Evolutionary conservation across 169 alveolate species (phyloP).

Genomic region (Babesia microti): DNA sequence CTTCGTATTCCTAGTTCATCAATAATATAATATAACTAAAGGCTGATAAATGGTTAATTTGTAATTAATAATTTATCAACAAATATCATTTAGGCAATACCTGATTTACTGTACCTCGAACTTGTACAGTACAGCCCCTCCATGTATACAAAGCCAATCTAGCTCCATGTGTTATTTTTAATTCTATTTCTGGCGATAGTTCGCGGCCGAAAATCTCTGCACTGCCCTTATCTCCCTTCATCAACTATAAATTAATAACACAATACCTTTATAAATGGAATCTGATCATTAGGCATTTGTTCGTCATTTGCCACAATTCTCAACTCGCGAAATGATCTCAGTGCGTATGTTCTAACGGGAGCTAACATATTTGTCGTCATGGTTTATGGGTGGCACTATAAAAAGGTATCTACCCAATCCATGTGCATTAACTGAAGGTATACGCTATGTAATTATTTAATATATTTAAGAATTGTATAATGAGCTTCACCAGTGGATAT

Average conservation of each 20-base stretch:
- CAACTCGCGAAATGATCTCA: constrained; percentile 35
- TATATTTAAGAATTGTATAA: too few species aligned
- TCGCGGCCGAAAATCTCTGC: constrained; percentile 78
- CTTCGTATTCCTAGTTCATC: constrained; percentile 73
- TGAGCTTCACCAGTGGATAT: constrained; percentile 45
- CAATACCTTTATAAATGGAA: too few species aligned
- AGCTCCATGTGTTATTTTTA: constrained; percentile 55
- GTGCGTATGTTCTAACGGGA: constrained; percentile 24
- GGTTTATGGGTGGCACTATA: too few species aligned
- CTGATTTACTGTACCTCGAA: constrained; percentile 69
- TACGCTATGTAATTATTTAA: too few species aligned
- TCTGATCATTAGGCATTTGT: too few species aligned
- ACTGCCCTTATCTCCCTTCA: constrained; percentile 34
- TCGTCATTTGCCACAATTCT: constrained; percentile 20
- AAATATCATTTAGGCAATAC: constrained; percentile 7
- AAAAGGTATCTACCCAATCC: too few species aligned
- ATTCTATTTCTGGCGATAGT: constrained; percentile 67
- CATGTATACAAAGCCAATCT: constrained; percentile 72
- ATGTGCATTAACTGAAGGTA: too few species aligned
- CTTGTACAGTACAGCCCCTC: constrained; percentile 75
- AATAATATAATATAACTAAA: too few species aligned
- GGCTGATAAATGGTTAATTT: too few species aligned
- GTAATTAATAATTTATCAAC: neutral
- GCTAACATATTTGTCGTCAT: too few species aligned
- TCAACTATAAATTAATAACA: too few species aligned